These are phyloP conservation scores for Chrysosporium keratinophilum DNA, from an alignment of 2,329 filamentous ascomycete genomes.

Conservation along the genomic window DNA sequence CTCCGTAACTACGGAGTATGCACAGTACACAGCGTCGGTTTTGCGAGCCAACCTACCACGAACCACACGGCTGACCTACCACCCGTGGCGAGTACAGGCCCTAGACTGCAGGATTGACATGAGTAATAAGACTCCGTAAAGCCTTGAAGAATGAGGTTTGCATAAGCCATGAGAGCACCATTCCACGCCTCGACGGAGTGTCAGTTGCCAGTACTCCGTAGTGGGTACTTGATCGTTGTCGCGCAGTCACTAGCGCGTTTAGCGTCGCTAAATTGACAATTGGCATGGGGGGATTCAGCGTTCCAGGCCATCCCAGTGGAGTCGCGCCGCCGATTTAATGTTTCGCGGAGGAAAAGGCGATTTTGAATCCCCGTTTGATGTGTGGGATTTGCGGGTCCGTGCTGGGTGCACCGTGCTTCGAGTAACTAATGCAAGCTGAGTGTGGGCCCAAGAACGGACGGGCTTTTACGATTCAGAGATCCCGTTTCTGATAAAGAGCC, in stretches of 20 bases:
- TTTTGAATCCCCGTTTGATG: not conserved
- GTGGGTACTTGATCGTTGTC: constrained; percentile 7
- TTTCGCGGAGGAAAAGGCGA: not conserved
- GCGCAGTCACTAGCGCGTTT: constrained; percentile 5
- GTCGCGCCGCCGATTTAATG: not conserved
- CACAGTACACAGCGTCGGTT: no score
- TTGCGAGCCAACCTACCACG: no score
- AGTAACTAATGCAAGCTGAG: no score
- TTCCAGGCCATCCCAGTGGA: constrained; percentile 5
- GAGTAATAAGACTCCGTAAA: no score
- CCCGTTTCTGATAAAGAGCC: not conserved
- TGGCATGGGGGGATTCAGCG: not conserved
- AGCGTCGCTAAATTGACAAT: not conserved
- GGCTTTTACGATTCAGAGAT: not conserved
- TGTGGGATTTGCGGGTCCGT: not conserved
- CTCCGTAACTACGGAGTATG: no score
- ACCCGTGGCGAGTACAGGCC: no score
- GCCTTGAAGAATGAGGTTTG: no score
- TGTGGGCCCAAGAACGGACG: no score
- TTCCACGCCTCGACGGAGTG: no score
- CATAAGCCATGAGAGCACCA: not conserved
- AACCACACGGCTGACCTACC: no score
- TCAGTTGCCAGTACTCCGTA: not conserved
- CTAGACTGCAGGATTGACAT: no score
- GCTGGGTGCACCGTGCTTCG: not conserved